Percentiles rank a stretch among this genome's conserved stretches.
Evolutionary conservation across 2,329 filamentous ascomycete genomes (phyloP).

Genomic region (Aspergillus calidoustus): DNA sequence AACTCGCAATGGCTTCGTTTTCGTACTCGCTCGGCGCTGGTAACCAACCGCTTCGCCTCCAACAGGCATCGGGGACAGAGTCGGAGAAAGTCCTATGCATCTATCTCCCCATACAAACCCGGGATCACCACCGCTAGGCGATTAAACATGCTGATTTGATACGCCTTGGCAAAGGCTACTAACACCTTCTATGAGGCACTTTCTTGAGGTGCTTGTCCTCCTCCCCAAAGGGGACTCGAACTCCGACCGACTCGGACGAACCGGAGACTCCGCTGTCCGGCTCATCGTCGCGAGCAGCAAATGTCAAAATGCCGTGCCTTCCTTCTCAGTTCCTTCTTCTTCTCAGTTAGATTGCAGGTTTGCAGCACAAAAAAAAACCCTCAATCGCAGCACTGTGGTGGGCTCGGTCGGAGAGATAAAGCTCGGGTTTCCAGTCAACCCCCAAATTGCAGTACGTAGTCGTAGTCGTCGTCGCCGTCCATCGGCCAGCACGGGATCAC

Average conservation of each 20-base stretch:
- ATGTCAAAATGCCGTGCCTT: not conserved
- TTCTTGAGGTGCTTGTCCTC: not conserved
- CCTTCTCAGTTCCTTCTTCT: not conserved
- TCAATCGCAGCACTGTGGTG: not conserved
- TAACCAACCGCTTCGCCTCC: not conserved
- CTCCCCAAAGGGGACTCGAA: not conserved
- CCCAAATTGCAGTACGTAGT: not conserved
- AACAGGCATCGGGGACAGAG: not conserved
- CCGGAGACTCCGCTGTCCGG: not conserved
- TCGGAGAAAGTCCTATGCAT: not conserved
- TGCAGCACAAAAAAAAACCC: not conserved
- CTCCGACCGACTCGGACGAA: conserved; percentile 5
- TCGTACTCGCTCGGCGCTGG: conserved; percentile 2
- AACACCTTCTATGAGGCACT: not conserved
- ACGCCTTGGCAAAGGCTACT: not conserved
- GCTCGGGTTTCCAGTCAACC: not conserved
- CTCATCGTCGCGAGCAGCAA: not conserved
- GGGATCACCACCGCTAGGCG: conserved; percentile 1
- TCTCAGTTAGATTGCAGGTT: not conserved
- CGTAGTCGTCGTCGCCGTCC: not conserved
- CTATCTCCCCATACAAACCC: not conserved
- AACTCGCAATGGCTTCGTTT: not conserved
- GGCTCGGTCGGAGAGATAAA: not conserved
- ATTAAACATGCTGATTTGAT: not conserved
- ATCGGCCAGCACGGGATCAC: conserved; percentile 28